Percentiles rank a stretch among this genome's conserved stretches.
Conservation (phyloP, 2,329 filamentous ascomycete species). For the Claviceps quebecensis region DNA sequence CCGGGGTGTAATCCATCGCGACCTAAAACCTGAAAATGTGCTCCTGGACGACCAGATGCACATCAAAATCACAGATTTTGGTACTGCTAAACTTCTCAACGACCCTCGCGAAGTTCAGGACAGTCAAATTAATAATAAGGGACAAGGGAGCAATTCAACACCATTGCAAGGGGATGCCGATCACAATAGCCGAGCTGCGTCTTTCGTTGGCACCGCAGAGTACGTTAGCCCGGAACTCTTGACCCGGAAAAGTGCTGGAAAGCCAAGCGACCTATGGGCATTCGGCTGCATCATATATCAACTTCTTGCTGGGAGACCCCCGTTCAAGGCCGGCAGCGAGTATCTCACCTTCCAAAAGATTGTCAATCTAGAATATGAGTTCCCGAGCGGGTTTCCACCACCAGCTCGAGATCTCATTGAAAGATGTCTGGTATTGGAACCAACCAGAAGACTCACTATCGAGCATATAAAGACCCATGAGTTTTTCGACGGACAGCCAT, state of each 20-base stretch:
- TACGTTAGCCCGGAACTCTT: conserved; percentile 97
- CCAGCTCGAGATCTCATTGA: conserved; percentile 83
- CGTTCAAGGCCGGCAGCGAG: conserved; percentile 91
- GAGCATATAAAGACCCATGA: conserved; percentile 95
- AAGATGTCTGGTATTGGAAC: conserved; percentile 78
- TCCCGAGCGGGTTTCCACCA: conserved; percentile 74
- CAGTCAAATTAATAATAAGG: conserved; percentile 24
- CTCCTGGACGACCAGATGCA: conserved; percentile 92
- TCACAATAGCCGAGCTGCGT: conserved; percentile 67
- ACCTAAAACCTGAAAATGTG: conserved; percentile 94
- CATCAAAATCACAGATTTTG: conserved; percentile 97
- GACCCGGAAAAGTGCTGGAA: conserved; percentile 92
- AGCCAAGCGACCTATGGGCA: conserved; percentile 94
- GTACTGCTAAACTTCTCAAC: conserved; percentile 79
- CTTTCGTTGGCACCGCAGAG: conserved; percentile 94
- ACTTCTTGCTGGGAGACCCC: conserved; percentile 83
- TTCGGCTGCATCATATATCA: conserved; percentile 98
- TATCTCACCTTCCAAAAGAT: conserved; percentile 99
- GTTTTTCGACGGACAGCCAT: conserved; percentile 80
- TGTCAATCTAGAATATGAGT: conserved; percentile 84
- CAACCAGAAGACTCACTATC: conserved; percentile 67
- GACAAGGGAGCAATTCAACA: conserved; percentile 10
- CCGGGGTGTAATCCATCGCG: conserved; percentile 87
- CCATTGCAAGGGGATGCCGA: conserved; percentile 23
- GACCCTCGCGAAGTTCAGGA: conserved; percentile 28